These are phyloP conservation scores for Cadophora luteo-olivacea DNA, from an alignment of 2,329 filamentous ascomycete genomes.

Conservation along the genomic window DNA sequence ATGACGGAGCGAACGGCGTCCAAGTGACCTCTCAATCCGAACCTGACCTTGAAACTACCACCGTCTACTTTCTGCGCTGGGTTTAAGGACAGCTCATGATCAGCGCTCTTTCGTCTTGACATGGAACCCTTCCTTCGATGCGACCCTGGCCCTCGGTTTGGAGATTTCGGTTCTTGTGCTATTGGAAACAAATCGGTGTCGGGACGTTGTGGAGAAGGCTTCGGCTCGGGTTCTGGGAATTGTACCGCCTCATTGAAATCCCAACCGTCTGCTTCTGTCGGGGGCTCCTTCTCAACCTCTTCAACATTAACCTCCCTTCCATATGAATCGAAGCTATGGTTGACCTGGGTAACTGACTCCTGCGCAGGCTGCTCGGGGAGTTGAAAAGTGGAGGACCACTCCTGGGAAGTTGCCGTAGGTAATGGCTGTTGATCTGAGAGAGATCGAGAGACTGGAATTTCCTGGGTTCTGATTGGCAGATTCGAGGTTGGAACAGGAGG, in stretches of 20 bases:
- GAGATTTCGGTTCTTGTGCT: conserved; percentile 81
- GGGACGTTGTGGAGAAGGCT: conserved; percentile 67
- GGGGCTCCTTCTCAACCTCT: conserved; percentile 55
- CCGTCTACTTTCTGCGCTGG: conserved; percentile 69
- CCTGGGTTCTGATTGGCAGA: conserved; percentile 46
- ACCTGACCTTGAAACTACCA: conserved; percentile 88
- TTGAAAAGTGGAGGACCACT: conserved; percentile 45
- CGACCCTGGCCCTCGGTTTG: conserved; percentile 69
- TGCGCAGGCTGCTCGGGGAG: conserved; percentile 48
- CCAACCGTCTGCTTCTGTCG: conserved; percentile 77
- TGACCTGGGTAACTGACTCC: conserved; percentile 63
- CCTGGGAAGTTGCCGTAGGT: conserved; percentile 48
- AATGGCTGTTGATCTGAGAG: conserved; percentile 56
- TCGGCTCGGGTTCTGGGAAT: conserved; percentile 61
- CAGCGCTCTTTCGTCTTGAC: conserved; percentile 72
- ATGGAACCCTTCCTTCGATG: conserved; percentile 84
- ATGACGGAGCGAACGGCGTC: conserved; percentile 94
- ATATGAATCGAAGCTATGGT: conserved; percentile 63
- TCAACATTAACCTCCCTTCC: conserved; percentile 54
- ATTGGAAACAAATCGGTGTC: conserved; percentile 91
- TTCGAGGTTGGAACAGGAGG: conserved; percentile 54
- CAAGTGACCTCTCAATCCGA: conserved; percentile 88
- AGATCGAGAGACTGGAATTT: conserved; percentile 59
- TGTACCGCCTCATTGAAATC: conserved; percentile 84
- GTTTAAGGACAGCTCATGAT: conserved; percentile 65